A percentile compares a stretch with the other conserved stretches of the same genome.
Evolutionary conservation across 768 basidiomycete genomes (phyloP).

Genomic region (Pleurotus giganteus): DNA sequence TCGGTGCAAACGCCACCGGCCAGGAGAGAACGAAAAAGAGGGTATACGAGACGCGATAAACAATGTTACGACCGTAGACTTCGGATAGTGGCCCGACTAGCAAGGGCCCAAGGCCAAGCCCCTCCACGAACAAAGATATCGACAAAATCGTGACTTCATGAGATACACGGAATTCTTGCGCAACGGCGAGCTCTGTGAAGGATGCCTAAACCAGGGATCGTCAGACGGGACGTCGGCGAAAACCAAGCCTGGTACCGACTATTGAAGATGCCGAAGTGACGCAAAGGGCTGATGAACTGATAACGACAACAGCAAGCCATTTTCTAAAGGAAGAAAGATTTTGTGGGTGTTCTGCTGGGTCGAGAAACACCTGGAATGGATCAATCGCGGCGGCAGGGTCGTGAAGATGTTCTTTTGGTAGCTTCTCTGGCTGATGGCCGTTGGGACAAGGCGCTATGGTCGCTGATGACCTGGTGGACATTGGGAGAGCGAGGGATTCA

Average conservation of each 20-base stretch:
- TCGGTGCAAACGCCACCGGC: slow-evolving; percentile 71
- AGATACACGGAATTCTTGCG: slow-evolving; percentile 45
- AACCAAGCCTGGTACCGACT: slow-evolving; percentile 30
- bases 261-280: slow-evolving; percentile 57
- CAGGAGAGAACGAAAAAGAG: slow-evolving; percentile 64
- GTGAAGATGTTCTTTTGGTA: background rate
- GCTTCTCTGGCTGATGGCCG: background rate
- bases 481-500: background rate
- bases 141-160: slow-evolving; percentile 49
- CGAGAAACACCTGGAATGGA: slow-evolving; percentile 33
- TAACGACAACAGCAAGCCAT: slow-evolving; percentile 47
- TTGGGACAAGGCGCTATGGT: background rate
- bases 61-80: slow-evolving; percentile 61
- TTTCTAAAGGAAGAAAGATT: slow-evolving; percentile 36
- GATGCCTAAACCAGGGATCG: slow-evolving; percentile 39
- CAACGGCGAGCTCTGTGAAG: slow-evolving; percentile 60
- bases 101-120: slow-evolving; percentile 52
- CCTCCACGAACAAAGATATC: slow-evolving; percentile 58
- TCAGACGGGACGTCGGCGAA: background rate
- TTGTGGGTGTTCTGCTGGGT: slow-evolving; percentile 41
- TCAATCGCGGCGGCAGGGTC: slow-evolving; percentile 11
- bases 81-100: slow-evolving; percentile 55
- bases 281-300: slow-evolving; percentile 46
- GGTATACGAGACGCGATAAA: slow-evolving; percentile 61
- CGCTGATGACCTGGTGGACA: slow-evolving; percentile 5